Evolutionary conservation across 345 rosid genomes (phyloP), one percentile per base, ranked within the genome.

Genomic region (Leavenworthia alabamica): DNA sequence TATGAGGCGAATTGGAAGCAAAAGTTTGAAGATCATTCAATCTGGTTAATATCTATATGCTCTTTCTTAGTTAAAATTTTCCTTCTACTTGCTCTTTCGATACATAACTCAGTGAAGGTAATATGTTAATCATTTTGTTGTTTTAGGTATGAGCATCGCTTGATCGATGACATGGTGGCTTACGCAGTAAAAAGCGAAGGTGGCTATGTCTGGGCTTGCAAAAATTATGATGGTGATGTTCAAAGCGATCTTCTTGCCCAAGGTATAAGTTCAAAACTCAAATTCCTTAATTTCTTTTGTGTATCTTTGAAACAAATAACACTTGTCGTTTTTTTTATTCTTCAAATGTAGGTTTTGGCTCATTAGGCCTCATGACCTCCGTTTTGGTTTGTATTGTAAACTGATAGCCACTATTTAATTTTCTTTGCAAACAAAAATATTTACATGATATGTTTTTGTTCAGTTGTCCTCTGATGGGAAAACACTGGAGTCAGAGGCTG

Each of bases 141-240:
- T 29, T 31, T 40, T 62, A 93, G 97, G 99, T 93, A 93, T 61
- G 99, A 89, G 79, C 99, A 93, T 61, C 96, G 97, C n/a, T 68
- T 93, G 55, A 93, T 93, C 43, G 99, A 93, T 79, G 97, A 93
- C 71, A 93, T 93, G 99, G 97, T 93, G 41, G 99, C 99, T 58
- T 93, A 93, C 73, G 94, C 86, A 12, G 1, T 93, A 50, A 93
- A 93, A 79, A 93, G 99, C 51, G 97, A 85, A 55, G 99, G 99
- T 17, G 97, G 99, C 66, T 93, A 89, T 83, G 94, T 86, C 7
- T 93, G 99, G 97, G 96, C 99, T 13, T 93, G 99, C 82, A 93
- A 93, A 80, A 93, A 93, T 70, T 93, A 93, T 15, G 99, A 93
- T 27, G 99, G 97, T 70, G 97, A 93, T 83, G 99, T 93, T 43